Evolutionary conservation across 306 rosid species (phyloP), one percentile per base, ranked within the genome.

Genomic region (Gastrolobium bilobum): DNA sequence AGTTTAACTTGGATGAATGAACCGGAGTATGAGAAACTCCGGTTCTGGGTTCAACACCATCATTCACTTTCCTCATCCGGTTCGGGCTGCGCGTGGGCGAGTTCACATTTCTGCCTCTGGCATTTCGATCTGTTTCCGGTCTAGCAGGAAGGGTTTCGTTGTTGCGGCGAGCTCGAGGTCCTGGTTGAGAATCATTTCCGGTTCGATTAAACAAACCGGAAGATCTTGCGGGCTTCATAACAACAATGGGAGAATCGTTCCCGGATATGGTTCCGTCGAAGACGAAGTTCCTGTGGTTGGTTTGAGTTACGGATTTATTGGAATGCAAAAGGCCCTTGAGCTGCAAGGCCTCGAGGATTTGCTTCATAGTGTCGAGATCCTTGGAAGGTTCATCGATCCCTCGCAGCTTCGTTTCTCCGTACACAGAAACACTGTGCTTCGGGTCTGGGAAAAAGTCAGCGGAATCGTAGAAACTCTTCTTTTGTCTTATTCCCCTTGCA

Each of bases 301-400:
- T 73, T 43, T 63, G 79, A 4, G 15, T 30, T 4, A 51, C 1
- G 26, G 26, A 20, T 43, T 87, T 80, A 71, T 71, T 86, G 7
- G 97, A 88, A 84, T 87, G 99, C 6, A 95, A 86, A 34, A 93
- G 97, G 0, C 98, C 99, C 68, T 93, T 95, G 39, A 95, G 97
- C 84, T 93, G 99, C 73, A 91, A 75, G 43, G 98, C 97, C 26
- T 95, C 97, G 3, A 95, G 81, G 80, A 91, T 90, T 30, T 93
- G 94, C 78, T 90, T 95, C 44, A 87, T 79, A 5, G 97, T 91
- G 58, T 92, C 94, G 54, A 88, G 86, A 86, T 95, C 96, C 59
- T 86, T 83, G 1, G 91, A 85, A 2, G 96, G 90, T 20, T 91
- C 94, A 8, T 91, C 91, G 13, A 93, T 93, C 20, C 97, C 98